Base-by-base conservation (phyloP, 108 stramenopile genomes). In the Conticribra weissflogii region DNA sequence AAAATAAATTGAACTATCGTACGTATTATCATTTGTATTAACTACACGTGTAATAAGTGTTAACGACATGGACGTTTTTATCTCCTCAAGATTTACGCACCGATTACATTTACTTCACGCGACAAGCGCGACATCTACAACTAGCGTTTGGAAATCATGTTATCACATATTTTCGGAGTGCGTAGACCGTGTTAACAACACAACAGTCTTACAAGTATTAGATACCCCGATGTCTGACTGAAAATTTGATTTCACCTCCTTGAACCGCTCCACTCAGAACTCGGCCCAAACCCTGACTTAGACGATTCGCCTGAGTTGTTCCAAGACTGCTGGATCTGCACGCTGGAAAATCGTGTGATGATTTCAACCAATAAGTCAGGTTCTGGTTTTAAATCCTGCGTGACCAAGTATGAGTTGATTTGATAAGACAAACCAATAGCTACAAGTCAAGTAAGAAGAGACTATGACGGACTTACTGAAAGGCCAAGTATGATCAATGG, bases 341-440 rank as follows among this genome's bases (percentile, higher is more conserved):
- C 4, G 28, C 27, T 54, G 3, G 70, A 54, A 54, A 46, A 52
- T 28, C 55, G 7, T 14, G 63, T 64, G 65, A 97, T 96, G 66
- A 97, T 97, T 72, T 97, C 97, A 27, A 97, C 82, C 29, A 97
- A 67, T 32, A 97, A 73, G 64, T 96, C 96, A 2, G 97, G 97
- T 73, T 97, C 97, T 21, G 88, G 64, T 78, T 93, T 96, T 24
- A 97, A 80, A 21, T 96, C 93, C 52, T 76, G 48, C 24, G 2
- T 16, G 28, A 61, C 59, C 22, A 55, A 3, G 31, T 44, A 50
- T 45, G 19, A 24, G 3, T 0, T n/a, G 5, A 27, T 33, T 0
- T 14, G 2, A 23, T 29, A 29, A 48, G 15, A 44, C 4, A 63
- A 33, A 12, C 12, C 8, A 12, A 41, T 48, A 50, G 29, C 2